Base-by-base conservation (phyloP, 257 asterid species). In the Catharanthus roseus region DNA sequence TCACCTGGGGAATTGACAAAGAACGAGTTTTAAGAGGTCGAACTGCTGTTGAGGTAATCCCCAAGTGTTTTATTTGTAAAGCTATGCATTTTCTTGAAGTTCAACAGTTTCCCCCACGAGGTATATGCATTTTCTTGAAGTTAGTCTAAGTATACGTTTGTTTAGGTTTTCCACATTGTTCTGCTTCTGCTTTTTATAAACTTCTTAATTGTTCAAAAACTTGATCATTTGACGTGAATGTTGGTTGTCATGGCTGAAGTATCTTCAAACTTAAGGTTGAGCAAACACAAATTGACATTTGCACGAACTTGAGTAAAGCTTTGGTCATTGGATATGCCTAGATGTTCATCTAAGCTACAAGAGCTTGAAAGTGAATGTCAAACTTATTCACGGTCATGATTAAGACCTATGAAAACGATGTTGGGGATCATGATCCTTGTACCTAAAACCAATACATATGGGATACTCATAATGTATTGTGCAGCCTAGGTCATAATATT, bases 1-100 rank as follows among this genome's bases (percentile, higher is more conserved):
- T 89, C 76, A 84, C 92, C 31, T 89, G 95, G 95, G 96, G 96
- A 83, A 77, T 87, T 39, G 96, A 87, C 81, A 86, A 85, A 75
- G 89, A 84, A 81, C 85, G 91, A 34, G 91, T 89, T 78, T 75
- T 87, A 78, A 70, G 85, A 75, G 88, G 89, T 74, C 87, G 95
- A 65, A 86, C 88, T 33, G 93, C 87, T 58, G 70, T 87, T 49
- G 93, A 89, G 96, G 96, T 89, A 84, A 31, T 74, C 68, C 8
- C 57, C 10, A 18, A 1, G 0, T 12, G 9, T 28, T 13, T 12
- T 6, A 54, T 68, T 23, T 31, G n/a, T n/a, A n/a, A n/a, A n/a
- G n/a, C n/a, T n/a, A n/a, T n/a, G n/a, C n/a, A n/a, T n/a, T n/a
- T n/a, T n/a, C n/a, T n/a, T n/a, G n/a, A n/a, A n/a, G n/a, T n/a